Percentiles rank a stretch among this genome's conserved stretches.
Evolutionary conservation across 768 basidiomycete genomes (phyloP).

Genomic region (Hydnomerulius pinastri): DNA sequence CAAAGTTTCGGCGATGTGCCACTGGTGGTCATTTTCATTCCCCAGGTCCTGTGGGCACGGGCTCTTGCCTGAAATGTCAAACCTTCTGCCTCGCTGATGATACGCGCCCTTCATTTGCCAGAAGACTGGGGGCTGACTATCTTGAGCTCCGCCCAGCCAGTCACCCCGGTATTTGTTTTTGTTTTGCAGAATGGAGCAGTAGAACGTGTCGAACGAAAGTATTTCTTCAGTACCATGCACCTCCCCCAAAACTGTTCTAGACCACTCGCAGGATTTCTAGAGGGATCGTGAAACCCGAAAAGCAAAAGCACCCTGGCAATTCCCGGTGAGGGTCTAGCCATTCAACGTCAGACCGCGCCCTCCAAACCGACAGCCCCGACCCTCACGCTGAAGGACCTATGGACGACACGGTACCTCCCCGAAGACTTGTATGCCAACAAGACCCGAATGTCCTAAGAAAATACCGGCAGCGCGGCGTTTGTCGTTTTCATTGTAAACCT

Average conservation of each 20-base stretch:
- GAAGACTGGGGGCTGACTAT: constrained; percentile 1
- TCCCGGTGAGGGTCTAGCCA: background rate
- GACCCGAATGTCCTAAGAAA: too few relatives aligned
- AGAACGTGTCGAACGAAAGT: constrained; percentile 17
- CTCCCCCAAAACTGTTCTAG: too few relatives aligned
- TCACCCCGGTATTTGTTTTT: constrained; percentile 19
- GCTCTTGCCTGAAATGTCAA: constrained; percentile 6
- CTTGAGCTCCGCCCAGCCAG: constrained; percentile 2
- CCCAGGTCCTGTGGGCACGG: constrained; percentile 16
- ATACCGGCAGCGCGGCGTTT: too few relatives aligned
- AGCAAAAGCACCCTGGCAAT: too few relatives aligned
- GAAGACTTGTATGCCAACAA: too few relatives aligned
- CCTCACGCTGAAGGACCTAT: too few relatives aligned
- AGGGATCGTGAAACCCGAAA: too few relatives aligned
- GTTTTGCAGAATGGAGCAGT: constrained; percentile 11
- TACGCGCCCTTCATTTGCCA: constrained; percentile 15
- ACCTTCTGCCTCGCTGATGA: constrained; percentile 24
- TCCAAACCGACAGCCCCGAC: too few relatives aligned
- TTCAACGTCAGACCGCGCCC: too few relatives aligned
- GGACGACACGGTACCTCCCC: too few relatives aligned
- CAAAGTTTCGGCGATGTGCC: constrained; percentile 12
- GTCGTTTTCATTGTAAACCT: too few relatives aligned
- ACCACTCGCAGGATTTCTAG: constrained; percentile 8
- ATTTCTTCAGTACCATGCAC: too few relatives aligned
- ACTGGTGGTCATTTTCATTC: constrained; percentile 6